phyloP scores from a whole-genome alignment of 352 stramenopile species.

The Globisporangium echinulatum region DNA sequence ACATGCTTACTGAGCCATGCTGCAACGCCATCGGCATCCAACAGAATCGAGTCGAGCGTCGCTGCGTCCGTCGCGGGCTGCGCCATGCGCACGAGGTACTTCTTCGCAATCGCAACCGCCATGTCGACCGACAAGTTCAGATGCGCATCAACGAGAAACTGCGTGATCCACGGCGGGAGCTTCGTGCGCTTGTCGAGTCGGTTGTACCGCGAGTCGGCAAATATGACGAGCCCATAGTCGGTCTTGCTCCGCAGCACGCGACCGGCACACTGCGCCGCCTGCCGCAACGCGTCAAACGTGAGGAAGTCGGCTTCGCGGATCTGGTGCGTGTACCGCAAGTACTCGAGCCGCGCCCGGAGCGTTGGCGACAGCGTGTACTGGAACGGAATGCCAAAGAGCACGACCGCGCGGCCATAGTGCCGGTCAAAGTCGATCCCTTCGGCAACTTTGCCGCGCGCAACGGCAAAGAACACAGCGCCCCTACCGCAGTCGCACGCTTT shows the following conservation, averaged over 20 bases:
- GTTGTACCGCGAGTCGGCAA: conserved; percentile 98
- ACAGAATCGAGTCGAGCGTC: conserved; percentile 91
- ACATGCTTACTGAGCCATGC: conserved; percentile 56
- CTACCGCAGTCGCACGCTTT: conserved; percentile 94
- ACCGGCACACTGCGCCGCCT: conserved; percentile 96
- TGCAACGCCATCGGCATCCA: conserved; percentile 88
- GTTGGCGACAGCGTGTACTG: conserved; percentile 96
- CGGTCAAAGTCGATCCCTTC: conserved; percentile 99
- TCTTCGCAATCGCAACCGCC: conserved; percentile 92
- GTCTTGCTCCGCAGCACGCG: conserved; percentile 98
- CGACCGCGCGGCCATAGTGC: conserved; percentile 96
- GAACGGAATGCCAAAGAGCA: conserved; percentile 99
- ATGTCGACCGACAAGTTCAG: conserved; percentile 97
- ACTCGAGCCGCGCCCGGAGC: conserved; percentile 94
- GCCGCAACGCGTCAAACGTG: conserved; percentile 98
- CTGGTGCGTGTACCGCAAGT: conserved; percentile 91
- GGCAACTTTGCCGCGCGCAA: conserved; percentile 98
- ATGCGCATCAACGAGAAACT: conserved; percentile 95
- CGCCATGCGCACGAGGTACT: conserved; percentile 96
- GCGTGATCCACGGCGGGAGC: conserved; percentile 97
- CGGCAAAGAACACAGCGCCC: conserved; percentile 97
- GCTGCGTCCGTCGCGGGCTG: conserved; percentile 90
- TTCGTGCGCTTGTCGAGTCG: conserved; percentile 97
- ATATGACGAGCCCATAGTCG: conserved; percentile 98
- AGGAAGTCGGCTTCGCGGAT: conserved; percentile 96